These are phyloP conservation scores for Trichoderma koningiopsis DNA, from an alignment of 2,329 filamentous ascomycete species.

Conservation along the genomic window DNA sequence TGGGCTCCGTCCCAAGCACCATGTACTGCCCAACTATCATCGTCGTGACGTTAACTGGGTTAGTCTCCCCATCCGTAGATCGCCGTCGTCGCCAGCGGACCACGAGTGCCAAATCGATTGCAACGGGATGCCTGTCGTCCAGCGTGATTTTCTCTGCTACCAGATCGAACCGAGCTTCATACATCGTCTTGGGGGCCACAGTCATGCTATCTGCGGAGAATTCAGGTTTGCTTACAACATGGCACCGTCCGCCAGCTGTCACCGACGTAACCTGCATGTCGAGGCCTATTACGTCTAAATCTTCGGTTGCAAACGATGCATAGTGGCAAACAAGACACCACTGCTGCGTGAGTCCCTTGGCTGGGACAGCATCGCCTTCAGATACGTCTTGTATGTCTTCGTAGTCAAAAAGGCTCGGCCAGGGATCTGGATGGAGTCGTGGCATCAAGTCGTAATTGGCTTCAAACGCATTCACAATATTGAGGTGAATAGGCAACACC, in stretches of 20 bases:
- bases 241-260: constrained; percentile 64
- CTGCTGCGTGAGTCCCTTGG: constrained; percentile 71
- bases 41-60: constrained; percentile 60
- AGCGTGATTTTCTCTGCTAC: constrained; percentile 74
- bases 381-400: constrained; percentile 47
- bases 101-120: constrained; percentile 72
- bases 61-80: constrained; percentile 31
- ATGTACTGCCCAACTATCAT: constrained; percentile 79
- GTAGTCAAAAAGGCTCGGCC: constrained; percentile 83
- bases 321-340: constrained; percentile 77
- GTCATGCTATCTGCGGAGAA: constrained; percentile 47
- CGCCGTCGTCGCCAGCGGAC: constrained; percentile 72
- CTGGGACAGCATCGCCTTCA: constrained; percentile 39
- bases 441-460: constrained; percentile 87
- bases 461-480: constrained; percentile 82
- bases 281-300: constrained; percentile 65
- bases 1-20: constrained; percentile 80
- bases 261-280: constrained; percentile 62
- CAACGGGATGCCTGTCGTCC: constrained; percentile 77
- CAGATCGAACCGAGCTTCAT: constrained; percentile 72
- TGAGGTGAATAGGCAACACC: constrained; percentile 66
- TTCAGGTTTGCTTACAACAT: constrained; percentile 43
- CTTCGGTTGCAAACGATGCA: constrained; percentile 76
- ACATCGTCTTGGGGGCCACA: constrained; percentile 67
- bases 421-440: constrained; percentile 72